These are phyloP conservation scores for Cucumis sativus DNA, from an alignment of 306 rosid genomes.

Conservation along the genomic window Cucumber_9930_V3 NC_026655.2:25027501-25028000, in stretches of 20 bases:
- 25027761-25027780: background rate
- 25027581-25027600: too few relatives aligned
- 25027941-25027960: conserved; percentile 37
- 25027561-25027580: too few relatives aligned
- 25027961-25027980: conserved; percentile 9
- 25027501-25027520: too few relatives aligned
- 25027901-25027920: conserved; percentile 78
- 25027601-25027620: too few relatives aligned
- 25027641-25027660: too few relatives aligned
- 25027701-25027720: too few relatives aligned
- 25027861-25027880: conserved; percentile 2
- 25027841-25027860: conserved; percentile 7
- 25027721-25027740: too few relatives aligned
- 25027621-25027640: too few relatives aligned
- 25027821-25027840: background rate
- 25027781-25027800: background rate
- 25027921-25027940: conserved; percentile 72
- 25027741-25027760: background rate
- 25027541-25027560: too few relatives aligned
- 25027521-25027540: too few relatives aligned
- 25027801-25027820: background rate
- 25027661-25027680: too few relatives aligned
- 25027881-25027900: conserved; percentile 71
- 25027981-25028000: conserved; percentile 10
- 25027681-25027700: too few relatives aligned